These are phyloP conservation scores for Myxozyma vanderwaltii DNA, from an alignment of 805 yeast species.

Conservation along the genomic window DNA sequence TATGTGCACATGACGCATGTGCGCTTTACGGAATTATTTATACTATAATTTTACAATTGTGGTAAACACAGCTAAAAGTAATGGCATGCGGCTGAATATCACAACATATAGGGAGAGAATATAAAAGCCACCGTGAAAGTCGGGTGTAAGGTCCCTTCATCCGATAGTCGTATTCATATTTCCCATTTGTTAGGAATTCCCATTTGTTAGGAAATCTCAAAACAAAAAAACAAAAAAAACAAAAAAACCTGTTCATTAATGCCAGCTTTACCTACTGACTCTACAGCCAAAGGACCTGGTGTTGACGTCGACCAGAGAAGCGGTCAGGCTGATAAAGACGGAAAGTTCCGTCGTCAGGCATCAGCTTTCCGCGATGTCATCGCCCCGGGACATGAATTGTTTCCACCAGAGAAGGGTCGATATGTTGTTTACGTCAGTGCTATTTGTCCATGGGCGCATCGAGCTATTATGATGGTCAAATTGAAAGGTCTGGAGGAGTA, in stretches of 20 bases:
- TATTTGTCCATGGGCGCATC: conserved; percentile 97
- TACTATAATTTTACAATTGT: not conserved
- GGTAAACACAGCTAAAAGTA: not conserved
- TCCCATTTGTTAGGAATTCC: too few relatives aligned
- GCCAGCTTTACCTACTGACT: conserved; percentile 28
- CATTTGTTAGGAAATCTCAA: too few relatives aligned
- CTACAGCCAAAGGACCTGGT: conserved; percentile 30
- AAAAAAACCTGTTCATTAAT: too few relatives aligned
- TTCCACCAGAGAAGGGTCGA: conserved; percentile 74
- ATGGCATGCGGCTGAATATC: not conserved
- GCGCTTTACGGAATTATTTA: not conserved
- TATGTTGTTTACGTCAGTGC: conserved; percentile 88
- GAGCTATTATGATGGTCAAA: conserved; percentile 71
- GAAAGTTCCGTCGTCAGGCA: conserved; percentile 35
- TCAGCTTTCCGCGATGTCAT: conserved; percentile 65
- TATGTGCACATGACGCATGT: too few relatives aligned
- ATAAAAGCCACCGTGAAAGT: not conserved
- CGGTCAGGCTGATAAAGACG: conserved; percentile 33
- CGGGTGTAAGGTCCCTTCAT: not conserved
- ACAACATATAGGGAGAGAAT: too few relatives aligned
- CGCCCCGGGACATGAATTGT: conserved; percentile 57
- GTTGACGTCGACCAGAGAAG: conserved; percentile 29
- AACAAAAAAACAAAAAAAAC: too few relatives aligned
- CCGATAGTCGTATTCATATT: too few relatives aligned
- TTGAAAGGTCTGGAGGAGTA: conserved; percentile 67